Conservation (phyloP, 495 filamentous ascomycete species). For the Amphirosellinia nigrospora region DNA sequence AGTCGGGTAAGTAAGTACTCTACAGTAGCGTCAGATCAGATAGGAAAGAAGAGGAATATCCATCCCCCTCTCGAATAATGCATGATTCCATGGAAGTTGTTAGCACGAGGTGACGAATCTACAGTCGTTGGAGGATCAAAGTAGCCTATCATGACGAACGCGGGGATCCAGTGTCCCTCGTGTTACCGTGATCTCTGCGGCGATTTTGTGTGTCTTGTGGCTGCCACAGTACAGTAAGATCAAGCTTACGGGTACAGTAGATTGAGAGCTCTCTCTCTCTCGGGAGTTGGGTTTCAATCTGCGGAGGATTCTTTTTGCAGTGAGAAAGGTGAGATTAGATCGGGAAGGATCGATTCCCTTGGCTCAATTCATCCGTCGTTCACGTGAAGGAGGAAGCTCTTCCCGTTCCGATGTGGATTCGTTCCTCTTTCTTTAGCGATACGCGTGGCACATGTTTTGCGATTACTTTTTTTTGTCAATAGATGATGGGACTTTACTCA, state of each 20-base stretch:
- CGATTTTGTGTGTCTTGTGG: neutral
- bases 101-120: neutral
- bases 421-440: neutral
- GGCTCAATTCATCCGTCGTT: neutral
- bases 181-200: neutral
- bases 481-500: neutral
- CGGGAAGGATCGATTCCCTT: neutral
- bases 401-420: neutral
- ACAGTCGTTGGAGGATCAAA: neutral
- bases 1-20: constrained; percentile 2
- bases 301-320: constrained; percentile 6
- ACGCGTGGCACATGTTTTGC: neutral
- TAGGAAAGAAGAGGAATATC: neutral
- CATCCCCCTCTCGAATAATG: neutral
- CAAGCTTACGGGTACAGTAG: neutral
- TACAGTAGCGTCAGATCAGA: constrained; percentile 13
- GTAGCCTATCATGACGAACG: neutral
- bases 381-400: neutral
- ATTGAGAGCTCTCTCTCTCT: no score
- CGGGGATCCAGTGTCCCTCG: neutral
- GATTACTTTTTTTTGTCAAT: neutral
- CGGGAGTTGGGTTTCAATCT: constrained; percentile 9
- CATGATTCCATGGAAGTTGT: neutral
- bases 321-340: neutral
- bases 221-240: neutral